A percentile compares a stretch with the other conserved stretches of the same genome.
Evolutionary conservation across 495 filamentous ascomycete species (phyloP).

Genomic region (Chaetomium cochliodes): DNA sequence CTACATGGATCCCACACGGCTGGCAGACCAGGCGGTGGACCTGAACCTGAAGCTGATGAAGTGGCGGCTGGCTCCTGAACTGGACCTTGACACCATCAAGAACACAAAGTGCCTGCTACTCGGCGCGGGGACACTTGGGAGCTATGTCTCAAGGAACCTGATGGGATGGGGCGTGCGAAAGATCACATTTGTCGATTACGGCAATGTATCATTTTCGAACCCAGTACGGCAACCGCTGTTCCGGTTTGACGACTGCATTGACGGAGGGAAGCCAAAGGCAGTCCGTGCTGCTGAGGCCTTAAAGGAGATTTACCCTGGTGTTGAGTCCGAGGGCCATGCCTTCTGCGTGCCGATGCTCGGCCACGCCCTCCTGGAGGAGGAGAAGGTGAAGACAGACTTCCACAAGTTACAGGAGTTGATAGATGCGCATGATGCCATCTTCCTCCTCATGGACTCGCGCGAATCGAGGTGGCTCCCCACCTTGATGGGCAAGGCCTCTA

Average conservation of each 20-base stretch:
- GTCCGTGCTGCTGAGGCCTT: constrained; percentile 75
- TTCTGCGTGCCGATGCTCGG: constrained; percentile 93
- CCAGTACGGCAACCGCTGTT: constrained; percentile 94
- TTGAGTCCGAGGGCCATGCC: constrained; percentile 72
- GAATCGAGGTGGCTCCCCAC: constrained; percentile 97
- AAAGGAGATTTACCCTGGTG: constrained; percentile 84
- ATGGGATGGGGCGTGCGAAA: constrained; percentile 97
- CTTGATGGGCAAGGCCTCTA: constrained; percentile 88
- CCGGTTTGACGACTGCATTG: constrained; percentile 81
- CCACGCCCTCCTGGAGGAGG: constrained; percentile 75
- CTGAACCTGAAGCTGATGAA: constrained; percentile 98
- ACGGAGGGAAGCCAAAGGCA: constrained; percentile 84
- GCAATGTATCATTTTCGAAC: constrained; percentile 94
- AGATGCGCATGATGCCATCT: constrained; percentile 86
- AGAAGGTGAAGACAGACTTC: constrained; percentile 67
- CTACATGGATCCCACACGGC: constrained; percentile 81
- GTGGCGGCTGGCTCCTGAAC: constrained; percentile 87
- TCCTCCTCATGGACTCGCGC: constrained; percentile 93
- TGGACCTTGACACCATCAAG: constrained; percentile 87
- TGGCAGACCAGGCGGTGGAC: constrained; percentile 95
- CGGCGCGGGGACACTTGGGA: constrained; percentile 92
- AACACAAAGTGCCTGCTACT: constrained; percentile 87
- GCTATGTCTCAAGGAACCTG: constrained; percentile 85
- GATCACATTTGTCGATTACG: constrained; percentile 95
- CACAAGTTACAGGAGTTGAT: constrained; percentile 70